A percentile compares a stretch with the other conserved stretches of the same genome.
These are phyloP conservation scores for Vigna unguiculata DNA, from an alignment of 306 rosid species.

Conservation along the genomic window DNA sequence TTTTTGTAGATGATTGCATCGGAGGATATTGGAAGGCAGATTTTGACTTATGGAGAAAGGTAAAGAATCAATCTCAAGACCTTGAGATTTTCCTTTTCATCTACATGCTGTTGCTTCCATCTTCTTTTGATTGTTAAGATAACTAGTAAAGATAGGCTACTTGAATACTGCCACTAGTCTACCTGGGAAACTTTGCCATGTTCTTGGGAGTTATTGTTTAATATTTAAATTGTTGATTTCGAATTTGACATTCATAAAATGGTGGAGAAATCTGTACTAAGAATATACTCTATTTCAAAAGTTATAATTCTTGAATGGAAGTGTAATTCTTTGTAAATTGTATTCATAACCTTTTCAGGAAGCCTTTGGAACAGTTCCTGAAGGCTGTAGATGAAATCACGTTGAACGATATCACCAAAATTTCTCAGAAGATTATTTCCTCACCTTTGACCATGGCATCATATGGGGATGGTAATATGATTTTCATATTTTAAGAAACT, in stretches of 20 bases:
- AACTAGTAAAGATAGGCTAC: not conserved
- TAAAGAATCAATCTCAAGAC: slow-evolving; percentile 41
- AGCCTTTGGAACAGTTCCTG: slow-evolving; percentile 86
- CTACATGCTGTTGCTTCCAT: not conserved
- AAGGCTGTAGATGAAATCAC: slow-evolving; percentile 83
- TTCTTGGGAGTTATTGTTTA: not conserved
- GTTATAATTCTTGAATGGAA: slow-evolving; percentile 12
- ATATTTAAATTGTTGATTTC: not conserved
- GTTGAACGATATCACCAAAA: slow-evolving; percentile 67
- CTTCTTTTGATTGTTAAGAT: not conserved
- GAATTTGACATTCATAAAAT: not conserved
- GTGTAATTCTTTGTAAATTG: slow-evolving; percentile 1
- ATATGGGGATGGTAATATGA: slow-evolving; percentile 75
- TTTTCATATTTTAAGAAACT: not conserved
- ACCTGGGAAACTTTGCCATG: not conserved
- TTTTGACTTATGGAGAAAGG: slow-evolving; percentile 98
- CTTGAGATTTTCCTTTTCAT: not conserved
- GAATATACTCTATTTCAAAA: not conserved
- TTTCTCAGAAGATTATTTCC: slow-evolving; percentile 74
- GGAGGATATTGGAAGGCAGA: slow-evolving; percentile 95
- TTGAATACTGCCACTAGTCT: not conserved
- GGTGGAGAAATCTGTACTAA: not conserved
- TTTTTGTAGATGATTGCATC: slow-evolving; percentile 81
- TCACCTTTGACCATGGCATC: slow-evolving; percentile 98
- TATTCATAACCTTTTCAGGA: slow-evolving; percentile 57